Conservation (phyloP, 1,284 basidiomycete species). For the Ganoderma resinaceum region DNA sequence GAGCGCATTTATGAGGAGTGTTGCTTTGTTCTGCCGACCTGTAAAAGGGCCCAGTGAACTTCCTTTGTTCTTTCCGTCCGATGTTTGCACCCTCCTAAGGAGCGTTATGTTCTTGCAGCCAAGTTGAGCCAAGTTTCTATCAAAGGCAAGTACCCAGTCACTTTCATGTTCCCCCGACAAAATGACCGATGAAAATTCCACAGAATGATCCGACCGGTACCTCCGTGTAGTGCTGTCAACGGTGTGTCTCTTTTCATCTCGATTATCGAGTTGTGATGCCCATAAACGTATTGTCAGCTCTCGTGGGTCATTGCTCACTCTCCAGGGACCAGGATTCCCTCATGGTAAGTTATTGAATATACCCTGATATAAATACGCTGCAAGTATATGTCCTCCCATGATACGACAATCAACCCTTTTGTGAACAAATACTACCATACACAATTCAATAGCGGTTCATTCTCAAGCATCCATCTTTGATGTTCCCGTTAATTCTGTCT, state of each 20-base stretch:
- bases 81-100: neutral
- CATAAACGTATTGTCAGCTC: too few relatives aligned
- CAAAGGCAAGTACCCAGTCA: neutral
- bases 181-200: too few relatives aligned
- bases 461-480: neutral
- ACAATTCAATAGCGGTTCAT: neutral
- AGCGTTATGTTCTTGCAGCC: too few relatives aligned
- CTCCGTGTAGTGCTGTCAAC: too few relatives aligned
- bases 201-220: too few relatives aligned
- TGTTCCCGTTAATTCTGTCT: neutral
- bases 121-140: neutral
- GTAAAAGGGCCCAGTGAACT: neutral
- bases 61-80: neutral
- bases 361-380: too few relatives aligned
- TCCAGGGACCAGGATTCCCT: too few relatives aligned
- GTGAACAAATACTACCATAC: neutral
- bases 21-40: neutral
- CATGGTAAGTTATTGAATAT: too few relatives aligned
- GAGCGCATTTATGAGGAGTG: neutral
- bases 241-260: too few relatives aligned
- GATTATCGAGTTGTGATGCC: too few relatives aligned
- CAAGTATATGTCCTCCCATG: neutral
- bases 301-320: too few relatives aligned
- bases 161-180: too few relatives aligned
- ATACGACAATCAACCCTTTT: neutral